Evolutionary conservation across 305 asterid species (phyloP).

Genomic region (Petunia hybrid): DNA sequence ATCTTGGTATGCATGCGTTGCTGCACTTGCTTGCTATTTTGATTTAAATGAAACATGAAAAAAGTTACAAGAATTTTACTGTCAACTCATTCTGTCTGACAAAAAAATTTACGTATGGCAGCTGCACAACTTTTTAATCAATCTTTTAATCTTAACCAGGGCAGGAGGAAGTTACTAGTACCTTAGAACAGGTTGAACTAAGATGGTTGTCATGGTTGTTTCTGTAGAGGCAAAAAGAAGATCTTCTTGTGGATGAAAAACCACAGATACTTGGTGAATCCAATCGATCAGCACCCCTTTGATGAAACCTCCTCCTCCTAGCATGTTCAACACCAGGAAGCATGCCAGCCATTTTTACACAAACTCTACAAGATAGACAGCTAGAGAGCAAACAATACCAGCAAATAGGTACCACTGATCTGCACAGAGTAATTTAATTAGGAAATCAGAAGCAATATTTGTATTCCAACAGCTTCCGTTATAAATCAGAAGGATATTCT

Average conservation of each 20-base stretch:
- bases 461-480: not conserved
- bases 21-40: constrained; percentile 41
- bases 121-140: not conserved
- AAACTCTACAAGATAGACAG: not conserved
- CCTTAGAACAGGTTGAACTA: constrained; percentile 41
- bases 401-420: no score
- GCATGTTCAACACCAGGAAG: constrained; percentile 51
- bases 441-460: no score
- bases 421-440: no score
- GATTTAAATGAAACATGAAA: not conserved
- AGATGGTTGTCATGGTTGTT: constrained; percentile 21
- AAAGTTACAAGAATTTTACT: not conserved
- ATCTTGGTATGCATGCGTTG: constrained; percentile 37
- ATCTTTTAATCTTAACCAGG: not conserved
- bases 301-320: constrained; percentile 45
- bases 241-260: constrained; percentile 33
- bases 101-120: no score
- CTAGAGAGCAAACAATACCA: not conserved
- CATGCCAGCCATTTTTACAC: constrained; percentile 45
- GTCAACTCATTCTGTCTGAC: not conserved
- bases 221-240: constrained; percentile 43
- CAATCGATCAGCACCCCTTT: constrained; percentile 33
- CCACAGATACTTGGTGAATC: constrained; percentile 28
- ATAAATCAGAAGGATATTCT: not conserved
- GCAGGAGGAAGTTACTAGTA: constrained; percentile 22